A percentile compares a stretch with the other conserved stretches of the same genome.
These are phyloP conservation scores for Urochloa ruziziensis DNA, from an alignment of 176 grass and related monocot genomes.

Conservation along the genomic window DNA sequence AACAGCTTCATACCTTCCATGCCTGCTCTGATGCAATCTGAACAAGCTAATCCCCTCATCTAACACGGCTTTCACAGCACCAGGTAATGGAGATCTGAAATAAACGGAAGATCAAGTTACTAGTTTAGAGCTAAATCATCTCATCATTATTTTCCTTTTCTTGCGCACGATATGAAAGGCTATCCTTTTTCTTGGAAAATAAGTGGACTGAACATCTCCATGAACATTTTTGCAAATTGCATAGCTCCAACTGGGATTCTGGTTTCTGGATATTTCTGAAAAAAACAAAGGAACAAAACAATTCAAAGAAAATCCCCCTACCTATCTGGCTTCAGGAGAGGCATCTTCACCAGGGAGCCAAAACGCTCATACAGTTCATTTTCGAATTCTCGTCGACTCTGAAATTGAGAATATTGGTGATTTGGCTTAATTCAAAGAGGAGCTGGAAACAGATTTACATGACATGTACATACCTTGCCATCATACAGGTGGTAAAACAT, in stretches of 20 bases:
- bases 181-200: neutral
- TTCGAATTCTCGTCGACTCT: slow-evolving; percentile 84
- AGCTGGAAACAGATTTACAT: slow-evolving; percentile 24
- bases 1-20: slow-evolving; percentile 80
- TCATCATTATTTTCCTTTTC: slow-evolving; percentile 1
- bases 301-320: slow-evolving; percentile 12
- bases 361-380: slow-evolving; percentile 87
- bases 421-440: slow-evolving; percentile 23
- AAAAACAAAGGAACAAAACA: neutral
- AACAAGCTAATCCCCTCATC: slow-evolving; percentile 89
- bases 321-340: slow-evolving; percentile 90
- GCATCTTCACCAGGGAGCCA: slow-evolving; percentile 94
- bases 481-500: slow-evolving; percentile 99
- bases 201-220: neutral
- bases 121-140: neutral
- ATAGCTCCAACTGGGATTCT: neutral
- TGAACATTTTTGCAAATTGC: neutral
- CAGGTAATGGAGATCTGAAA: slow-evolving; percentile 70
- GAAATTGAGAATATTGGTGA: slow-evolving; percentile 40
- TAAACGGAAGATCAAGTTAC: slow-evolving; percentile 33
- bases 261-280: neutral
- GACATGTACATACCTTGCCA: slow-evolving; percentile 75
- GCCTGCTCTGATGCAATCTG: slow-evolving; percentile 77
- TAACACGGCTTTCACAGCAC: slow-evolving; percentile 61
- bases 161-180: neutral